Conservation (phyloP, 352 stramenopile species). For the Elongisporangium prolatum region DNA sequence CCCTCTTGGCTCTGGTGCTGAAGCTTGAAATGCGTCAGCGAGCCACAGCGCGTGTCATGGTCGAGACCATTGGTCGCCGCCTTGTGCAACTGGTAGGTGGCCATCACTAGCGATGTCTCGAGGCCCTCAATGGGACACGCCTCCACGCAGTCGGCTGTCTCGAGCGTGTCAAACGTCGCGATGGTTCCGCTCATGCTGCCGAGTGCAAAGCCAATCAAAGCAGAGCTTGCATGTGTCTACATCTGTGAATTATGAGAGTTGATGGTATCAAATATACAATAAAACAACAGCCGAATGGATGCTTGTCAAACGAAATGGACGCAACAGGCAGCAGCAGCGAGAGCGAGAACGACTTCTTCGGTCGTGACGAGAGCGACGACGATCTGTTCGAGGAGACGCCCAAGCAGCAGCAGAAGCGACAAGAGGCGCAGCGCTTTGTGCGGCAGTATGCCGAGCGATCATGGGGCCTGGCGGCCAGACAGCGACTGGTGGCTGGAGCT, state of each 20-base stretch:
- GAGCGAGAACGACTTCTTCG: constrained; percentile 34
- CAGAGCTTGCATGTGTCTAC: neutral
- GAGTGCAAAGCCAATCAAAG: neutral
- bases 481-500: constrained; percentile 15
- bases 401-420: constrained; percentile 27
- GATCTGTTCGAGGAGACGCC: constrained; percentile 31
- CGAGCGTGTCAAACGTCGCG: constrained; percentile 66
- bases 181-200: constrained; percentile 25
- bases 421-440: constrained; percentile 25
- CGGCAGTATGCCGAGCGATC: constrained; percentile 30
- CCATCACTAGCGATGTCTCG: constrained; percentile 61
- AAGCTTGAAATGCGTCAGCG: constrained; percentile 62
- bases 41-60: constrained; percentile 36
- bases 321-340: constrained; percentile 20
- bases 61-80: constrained; percentile 14
- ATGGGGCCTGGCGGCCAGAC: constrained; percentile 32
- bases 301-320: neutral
- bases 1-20: constrained; percentile 15
- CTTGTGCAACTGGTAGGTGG: constrained; percentile 84
- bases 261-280: neutral
- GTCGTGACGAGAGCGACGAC: constrained; percentile 28
- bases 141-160: constrained; percentile 85
- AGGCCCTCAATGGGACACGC: constrained; percentile 58
- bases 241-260: neutral
- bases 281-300: neutral